Conservation (phyloP, 352 stramenopile genomes). For the Aphanomyces stellatus region DNA sequence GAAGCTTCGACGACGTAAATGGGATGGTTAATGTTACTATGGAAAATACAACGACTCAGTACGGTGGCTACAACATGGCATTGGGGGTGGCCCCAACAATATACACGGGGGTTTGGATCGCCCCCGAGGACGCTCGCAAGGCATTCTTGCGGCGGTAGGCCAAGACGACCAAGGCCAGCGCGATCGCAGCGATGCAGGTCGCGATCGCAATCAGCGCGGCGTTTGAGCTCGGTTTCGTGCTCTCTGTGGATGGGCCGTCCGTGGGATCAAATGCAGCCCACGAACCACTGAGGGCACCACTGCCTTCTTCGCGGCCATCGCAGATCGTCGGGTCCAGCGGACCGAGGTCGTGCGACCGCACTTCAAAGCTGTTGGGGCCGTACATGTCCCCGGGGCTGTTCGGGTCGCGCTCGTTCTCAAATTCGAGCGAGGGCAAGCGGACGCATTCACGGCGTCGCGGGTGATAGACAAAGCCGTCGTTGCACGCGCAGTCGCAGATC, state of each 20-base stretch:
- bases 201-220: conserved; percentile 4
- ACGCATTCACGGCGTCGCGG: conserved; percentile 1
- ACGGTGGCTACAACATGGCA: neutral
- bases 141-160: neutral
- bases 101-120: conserved; percentile 13
- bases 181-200: conserved; percentile 9
- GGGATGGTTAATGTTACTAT: neutral
- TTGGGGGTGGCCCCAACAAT: neutral
- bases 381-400: neutral
- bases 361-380: conserved; percentile 6
- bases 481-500: conserved; percentile 16
- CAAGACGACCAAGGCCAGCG: neutral
- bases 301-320: neutral
- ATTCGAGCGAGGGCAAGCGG: neutral
- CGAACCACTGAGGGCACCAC: neutral
- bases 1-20: no score
- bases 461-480: neutral
- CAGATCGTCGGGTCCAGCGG: neutral
- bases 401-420: neutral
- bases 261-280: neutral
- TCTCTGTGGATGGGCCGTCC: neutral
- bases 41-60: neutral
- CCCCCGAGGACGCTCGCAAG: neutral
- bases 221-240: neutral
- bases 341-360: conserved; percentile 7